Base-by-base conservation (phyloP, 768 basidiomycete genomes). In the Suillus subaureus region DNA sequence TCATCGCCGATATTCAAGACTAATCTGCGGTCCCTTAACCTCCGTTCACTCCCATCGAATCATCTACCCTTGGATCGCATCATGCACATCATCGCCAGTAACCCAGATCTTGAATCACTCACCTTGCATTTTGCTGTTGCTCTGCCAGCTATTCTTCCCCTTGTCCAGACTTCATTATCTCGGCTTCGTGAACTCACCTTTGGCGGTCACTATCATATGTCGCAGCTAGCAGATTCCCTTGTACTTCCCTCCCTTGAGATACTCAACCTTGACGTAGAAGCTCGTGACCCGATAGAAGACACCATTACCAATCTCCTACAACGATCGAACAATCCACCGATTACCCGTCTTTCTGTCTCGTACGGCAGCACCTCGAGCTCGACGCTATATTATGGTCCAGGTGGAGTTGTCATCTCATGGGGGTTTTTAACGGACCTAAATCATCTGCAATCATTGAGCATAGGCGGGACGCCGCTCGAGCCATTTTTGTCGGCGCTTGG, bases 221-320 rank as follows among this genome's bases (percentile, higher is more conserved):
- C 83, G 8, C 82, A 82, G 64, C 82, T 93, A 12, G 74, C 89
- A 33, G 90, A 91, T 60, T 82, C 82, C 1, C 83, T 93, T 51
- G 75, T 83, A 28, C 79, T 88, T 15, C 92, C 92, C 0, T 69
- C 74, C 5, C 78, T 93, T 54, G 83, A 82, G n/a, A 76, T 80
- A 31, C 83, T 93, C 18, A 85, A 80, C 2, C 78, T 93, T 54
- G 89, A 92, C 72, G 85, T 93, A 66, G 91, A 92, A 73, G 81
- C 87, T 1, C 85, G 92, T n/a, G 89, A 91, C 67, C 84, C 89
- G 0, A 82, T 91, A 64, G 91, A 92, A 71, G 90, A 92, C 55
- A 83, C 83, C n/a, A 85, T 93, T 61, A 80, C 84, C 16, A 79
- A 79, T 61, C 83, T 93, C 52, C 79, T 91, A 35, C 72, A 82